Evolutionary conservation across 306 rosid genomes (phyloP).

Genomic region (Adenanthera pavonina): DNA sequence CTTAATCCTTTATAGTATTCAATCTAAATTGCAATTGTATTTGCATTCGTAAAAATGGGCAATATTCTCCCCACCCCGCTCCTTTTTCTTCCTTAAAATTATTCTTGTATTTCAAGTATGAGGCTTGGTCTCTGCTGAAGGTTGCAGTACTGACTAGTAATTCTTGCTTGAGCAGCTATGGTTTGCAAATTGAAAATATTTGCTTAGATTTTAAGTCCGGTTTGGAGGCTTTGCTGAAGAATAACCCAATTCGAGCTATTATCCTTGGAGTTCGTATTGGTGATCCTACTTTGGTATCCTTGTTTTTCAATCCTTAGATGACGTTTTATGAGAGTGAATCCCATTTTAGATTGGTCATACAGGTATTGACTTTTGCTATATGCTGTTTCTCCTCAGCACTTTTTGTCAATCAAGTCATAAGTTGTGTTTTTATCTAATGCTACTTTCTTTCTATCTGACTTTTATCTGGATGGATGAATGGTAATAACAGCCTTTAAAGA

Average conservation of each 20-base stretch:
- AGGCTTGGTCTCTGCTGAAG: background rate
- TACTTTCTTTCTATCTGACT: constrained; percentile 29
- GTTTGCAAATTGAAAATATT: constrained; percentile 82
- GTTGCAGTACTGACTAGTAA: constrained; percentile 18
- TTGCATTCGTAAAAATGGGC: no score
- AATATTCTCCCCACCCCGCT: no score
- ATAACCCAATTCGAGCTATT: constrained; percentile 84
- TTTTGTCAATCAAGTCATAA: constrained; percentile 27
- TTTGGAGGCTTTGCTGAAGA: constrained; percentile 81
- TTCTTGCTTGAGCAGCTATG: constrained; percentile 70
- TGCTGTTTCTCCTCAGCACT: constrained; percentile 17
- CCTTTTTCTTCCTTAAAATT: no score
- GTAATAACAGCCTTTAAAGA: constrained; percentile 2
- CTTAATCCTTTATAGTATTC: constrained; percentile 18
- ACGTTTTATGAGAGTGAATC: constrained; percentile 96
- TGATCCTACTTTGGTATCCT: constrained; percentile 95
- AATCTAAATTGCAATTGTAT: background rate
- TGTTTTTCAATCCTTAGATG: constrained; percentile 32
- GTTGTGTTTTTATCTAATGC: constrained; percentile 20
- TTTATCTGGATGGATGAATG: constrained; percentile 3
- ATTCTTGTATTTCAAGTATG: no score
- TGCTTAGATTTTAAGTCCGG: constrained; percentile 89
- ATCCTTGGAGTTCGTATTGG: constrained; percentile 97
- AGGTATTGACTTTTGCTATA: constrained; percentile 42
- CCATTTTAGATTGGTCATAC: constrained; percentile 99